Base-by-base conservation (phyloP, 2,329 filamentous ascomycete species). In the Neofusicoccum parvum region DNA sequence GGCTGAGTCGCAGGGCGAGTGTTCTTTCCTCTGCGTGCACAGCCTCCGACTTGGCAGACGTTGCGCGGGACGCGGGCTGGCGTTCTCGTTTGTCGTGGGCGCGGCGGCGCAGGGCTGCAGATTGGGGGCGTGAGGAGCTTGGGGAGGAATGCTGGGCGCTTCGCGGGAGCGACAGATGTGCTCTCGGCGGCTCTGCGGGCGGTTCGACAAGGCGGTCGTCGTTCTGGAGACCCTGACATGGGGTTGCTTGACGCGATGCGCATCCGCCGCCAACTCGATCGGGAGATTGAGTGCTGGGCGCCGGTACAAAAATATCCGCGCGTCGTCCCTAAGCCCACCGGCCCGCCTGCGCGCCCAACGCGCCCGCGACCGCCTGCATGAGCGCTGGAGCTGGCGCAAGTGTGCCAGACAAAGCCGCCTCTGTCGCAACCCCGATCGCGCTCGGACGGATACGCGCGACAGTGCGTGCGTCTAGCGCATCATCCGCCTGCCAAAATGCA, bases 21-120 rank as follows among this genome's bases (percentile, higher is more conserved):
- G 43, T 59, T 59, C 54, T 59, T 36, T 48, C 27, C 41, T 20
- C 54, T 15, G 23, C 56, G 32, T 48, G 50, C 62, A 64, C 62
- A 64, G 62, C 62, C 62, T 37, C 60, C 49, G 56, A 54, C 62
- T 64, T 64, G 62, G 62, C 62, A 56, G 32, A 56, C 32, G 62
- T 64, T 64, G 62, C 62, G 62, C 49, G 51, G 62, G 48, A 39
- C 51, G 43, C 49, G 49, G 51, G 62, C 62, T 48, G 41, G 37
- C 43, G 56, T 20, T 48, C 56, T 36, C 32, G 56, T 48, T 14
- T 45, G 56, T 45, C 41, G 41, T 14, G 54, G 41, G 17, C 39
- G 54, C 10, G 53, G 39, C 36, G 50, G 50, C 50, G 50, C 54
- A 59, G 54, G 54, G 54, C 39, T 59, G 43, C 43, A 48, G 56